phyloP scores from a whole-genome alignment of 1,139 yeast genomes.

The Yamadazyma songkhlaensis region DNA sequence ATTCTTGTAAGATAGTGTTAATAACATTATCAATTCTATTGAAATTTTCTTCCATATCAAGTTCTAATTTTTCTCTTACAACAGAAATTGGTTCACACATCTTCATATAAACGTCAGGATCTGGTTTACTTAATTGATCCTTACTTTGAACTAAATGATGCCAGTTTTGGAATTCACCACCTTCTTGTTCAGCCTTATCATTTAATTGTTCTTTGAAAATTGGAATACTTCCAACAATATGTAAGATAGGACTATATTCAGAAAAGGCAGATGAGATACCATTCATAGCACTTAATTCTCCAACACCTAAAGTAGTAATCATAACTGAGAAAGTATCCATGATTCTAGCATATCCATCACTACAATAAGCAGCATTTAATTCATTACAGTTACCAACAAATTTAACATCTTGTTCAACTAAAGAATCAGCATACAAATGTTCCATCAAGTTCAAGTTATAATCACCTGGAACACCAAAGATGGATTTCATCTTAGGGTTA shows the following conservation, averaged over 20 bases:
- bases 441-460: slow-evolving; percentile 38
- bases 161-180: slow-evolving; percentile 26
- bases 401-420: slow-evolving; percentile 19
- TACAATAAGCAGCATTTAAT: slow-evolving; percentile 60
- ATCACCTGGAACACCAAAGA: slow-evolving; percentile 45
- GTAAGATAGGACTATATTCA: slow-evolving; percentile 75
- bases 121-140: slow-evolving; percentile 43
- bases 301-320: slow-evolving; percentile 77
- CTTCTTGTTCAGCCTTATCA: slow-evolving; percentile 22
- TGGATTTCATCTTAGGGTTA: slow-evolving; percentile 31
- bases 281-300: slow-evolving; percentile 81
- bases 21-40: slow-evolving; percentile 61
- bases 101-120: slow-evolving; percentile 63
- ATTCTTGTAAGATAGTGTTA: slow-evolving; percentile 47
- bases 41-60: slow-evolving; percentile 33
- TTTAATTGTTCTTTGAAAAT: slow-evolving; percentile 40
- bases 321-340: slow-evolving; percentile 43
- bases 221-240: slow-evolving; percentile 68
- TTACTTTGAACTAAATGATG: slow-evolving; percentile 72
- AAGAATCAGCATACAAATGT: slow-evolving; percentile 28
- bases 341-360: slow-evolving; percentile 72
- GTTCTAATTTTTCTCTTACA: slow-evolving; percentile 53
- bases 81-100: slow-evolving; percentile 61
- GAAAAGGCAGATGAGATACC: slow-evolving; percentile 83
- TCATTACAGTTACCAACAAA: slow-evolving; percentile 37